Evolutionary conservation across 345 rosid genomes (phyloP), one percentile per base, ranked within the genome.

Genomic region (Lepidium africanum): DNA sequence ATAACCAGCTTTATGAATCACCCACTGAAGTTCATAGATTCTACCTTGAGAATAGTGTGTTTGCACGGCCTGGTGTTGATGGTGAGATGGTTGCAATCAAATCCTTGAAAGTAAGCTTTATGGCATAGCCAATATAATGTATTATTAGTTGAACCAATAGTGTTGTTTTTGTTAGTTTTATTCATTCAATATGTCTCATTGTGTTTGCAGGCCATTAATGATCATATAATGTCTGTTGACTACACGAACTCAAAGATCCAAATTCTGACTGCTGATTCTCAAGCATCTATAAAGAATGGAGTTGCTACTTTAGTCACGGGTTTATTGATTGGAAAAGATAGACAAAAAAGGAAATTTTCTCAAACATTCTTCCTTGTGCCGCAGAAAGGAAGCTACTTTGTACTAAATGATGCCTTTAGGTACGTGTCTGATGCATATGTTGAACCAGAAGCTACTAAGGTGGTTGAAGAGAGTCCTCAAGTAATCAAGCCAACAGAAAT

Each of bases 351-450:
- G 71, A 84, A 67, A 61, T 87, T 89, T 62, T 63, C 80, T 0
- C 96, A 87, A 42, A 51, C 83, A n/a, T 89, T 91, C 80, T 89
- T 91, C 65, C 82, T 91, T 39, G 94, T 89, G 12, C 88, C 90
- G 5, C 85, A 82, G 61, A 72, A 83, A 23, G 63, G 59, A 51
- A 84, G 92, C 27, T 91, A 79, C 79, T 91, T 75, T 76, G 96
- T 91, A 60, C 76, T 82, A 11, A 89, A 84, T 53, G 97, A 91
- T 78, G 74, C 82, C 17, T 82, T 91, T 55, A 86, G 92, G 76
- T 87, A 74, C 11, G 72, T 84, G 51, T 81, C 83, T 39, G 83
- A 75, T 10, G 64, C 40, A 5, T 68, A 75, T 71, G 30, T 62
- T 47, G 69, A 43, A 15, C 80, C 45, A 43, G 48, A 57, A 38